Conservation (phyloP, 202 grass and related monocot species). For the Schoenoplectus tabernaemontani region DNA sequence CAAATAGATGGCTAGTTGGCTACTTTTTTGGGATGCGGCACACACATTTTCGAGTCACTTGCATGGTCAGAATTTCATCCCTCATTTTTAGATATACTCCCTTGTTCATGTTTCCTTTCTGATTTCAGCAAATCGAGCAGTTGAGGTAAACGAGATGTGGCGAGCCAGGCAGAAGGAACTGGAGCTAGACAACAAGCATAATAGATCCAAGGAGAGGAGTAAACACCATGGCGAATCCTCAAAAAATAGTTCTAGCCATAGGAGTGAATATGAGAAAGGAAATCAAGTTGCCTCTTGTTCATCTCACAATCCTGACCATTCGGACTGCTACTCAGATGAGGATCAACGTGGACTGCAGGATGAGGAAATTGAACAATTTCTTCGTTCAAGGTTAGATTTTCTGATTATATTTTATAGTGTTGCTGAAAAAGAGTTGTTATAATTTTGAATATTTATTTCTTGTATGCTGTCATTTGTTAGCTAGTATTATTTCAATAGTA, state of each 20-base stretch:
- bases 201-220: slow-evolving; percentile 25
- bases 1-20: background rate
- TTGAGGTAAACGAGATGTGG: slow-evolving; percentile 93
- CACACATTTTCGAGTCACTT: background rate
- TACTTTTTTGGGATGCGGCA: background rate
- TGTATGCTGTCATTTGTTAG: background rate
- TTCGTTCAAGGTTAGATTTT: slow-evolving; percentile 69
- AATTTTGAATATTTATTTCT: background rate
- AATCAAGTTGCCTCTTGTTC: slow-evolving; percentile 15
- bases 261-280: slow-evolving; percentile 28
- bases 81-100: slow-evolving; percentile 11
- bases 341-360: slow-evolving; percentile 40
- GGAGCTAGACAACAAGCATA: slow-evolving; percentile 51
- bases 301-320: background rate
- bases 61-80: background rate
- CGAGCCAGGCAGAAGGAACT: slow-evolving; percentile 67
- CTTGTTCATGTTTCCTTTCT: slow-evolving; percentile 15
- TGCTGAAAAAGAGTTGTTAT: background rate
- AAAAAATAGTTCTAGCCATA: slow-evolving; percentile 33
- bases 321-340: slow-evolving; percentile 33
- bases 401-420: background rate
- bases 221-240: slow-evolving; percentile 33
- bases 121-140: slow-evolving; percentile 65
- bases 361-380: slow-evolving; percentile 71
- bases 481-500: background rate